Percentiles rank a stretch among this genome's conserved stretches.
Conservation (phyloP, 169 alveolate species). For the Amoebophrya sp. region DNA sequence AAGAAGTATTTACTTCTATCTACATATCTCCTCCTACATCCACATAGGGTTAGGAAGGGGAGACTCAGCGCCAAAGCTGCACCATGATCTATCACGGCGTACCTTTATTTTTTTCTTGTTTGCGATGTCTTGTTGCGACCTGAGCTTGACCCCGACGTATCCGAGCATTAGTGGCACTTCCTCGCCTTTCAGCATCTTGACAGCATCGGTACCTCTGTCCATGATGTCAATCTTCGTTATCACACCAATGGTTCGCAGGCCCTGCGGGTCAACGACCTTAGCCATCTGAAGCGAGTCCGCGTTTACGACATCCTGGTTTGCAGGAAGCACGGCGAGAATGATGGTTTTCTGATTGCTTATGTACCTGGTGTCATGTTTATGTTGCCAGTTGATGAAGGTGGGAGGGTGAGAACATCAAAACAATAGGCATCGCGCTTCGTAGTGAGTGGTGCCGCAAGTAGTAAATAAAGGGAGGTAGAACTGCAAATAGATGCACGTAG, state of each 20-base stretch:
- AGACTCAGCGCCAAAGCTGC: too few relatives aligned
- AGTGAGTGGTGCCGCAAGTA: neutral
- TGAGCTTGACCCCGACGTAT: slow-evolving; percentile 89
- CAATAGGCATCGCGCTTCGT: too few relatives aligned
- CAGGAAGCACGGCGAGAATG: slow-evolving; percentile 92
- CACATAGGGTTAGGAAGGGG: too few relatives aligned
- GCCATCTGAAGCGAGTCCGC: slow-evolving; percentile 96
- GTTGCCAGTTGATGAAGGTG: too few relatives aligned
- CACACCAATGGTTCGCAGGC: slow-evolving; percentile 92
- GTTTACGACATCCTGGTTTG: slow-evolving; percentile 92
- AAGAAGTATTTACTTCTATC: neutral
- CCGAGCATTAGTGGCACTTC: slow-evolving; percentile 93
- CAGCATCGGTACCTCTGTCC: slow-evolving; percentile 97
- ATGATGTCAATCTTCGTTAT: slow-evolving; percentile 87
- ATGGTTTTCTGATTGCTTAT: slow-evolving; percentile 92
- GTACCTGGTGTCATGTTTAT: slow-evolving; percentile 80
- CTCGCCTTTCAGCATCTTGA: slow-evolving; percentile 87
- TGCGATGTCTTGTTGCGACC: slow-evolving; percentile 50
- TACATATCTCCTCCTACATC: neutral
- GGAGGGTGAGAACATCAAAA: too few relatives aligned
- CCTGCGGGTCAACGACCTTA: slow-evolving; percentile 90
- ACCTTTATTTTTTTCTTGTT: neutral
- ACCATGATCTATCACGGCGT: too few relatives aligned
- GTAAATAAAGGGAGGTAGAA: too few relatives aligned
- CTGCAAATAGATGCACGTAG: too few relatives aligned